phyloP scores from a whole-genome alignment of 371 early-diverging fungal genomes.

The Apophysomyces sp. region DNA sequence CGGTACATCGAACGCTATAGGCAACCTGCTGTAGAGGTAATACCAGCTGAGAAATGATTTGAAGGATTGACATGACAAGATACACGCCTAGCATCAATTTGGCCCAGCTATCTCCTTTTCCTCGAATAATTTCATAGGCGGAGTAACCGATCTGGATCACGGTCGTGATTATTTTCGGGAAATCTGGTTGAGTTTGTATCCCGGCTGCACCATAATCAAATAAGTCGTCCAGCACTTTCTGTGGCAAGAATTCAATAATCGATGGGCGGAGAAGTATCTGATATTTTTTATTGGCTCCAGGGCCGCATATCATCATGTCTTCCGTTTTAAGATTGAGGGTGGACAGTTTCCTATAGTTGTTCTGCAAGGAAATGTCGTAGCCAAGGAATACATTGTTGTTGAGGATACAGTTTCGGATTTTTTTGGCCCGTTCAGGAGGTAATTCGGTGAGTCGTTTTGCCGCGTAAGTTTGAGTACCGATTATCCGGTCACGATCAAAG shows the following conservation, averaged over 20 bases:
- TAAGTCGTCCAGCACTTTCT: background rate
- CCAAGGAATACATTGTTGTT: background rate
- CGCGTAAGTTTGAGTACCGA: background rate
- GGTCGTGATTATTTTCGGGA: background rate
- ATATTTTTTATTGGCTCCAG: background rate
- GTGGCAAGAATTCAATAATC: background rate
- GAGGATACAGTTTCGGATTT: background rate
- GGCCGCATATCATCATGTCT: background rate
- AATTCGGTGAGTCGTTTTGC: background rate
- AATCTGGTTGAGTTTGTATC: background rate
- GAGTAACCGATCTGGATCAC: background rate
- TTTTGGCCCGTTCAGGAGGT: background rate
- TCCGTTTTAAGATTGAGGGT: background rate
- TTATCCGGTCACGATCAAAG: background rate
- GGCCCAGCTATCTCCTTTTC: background rate
- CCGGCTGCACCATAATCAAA: background rate
- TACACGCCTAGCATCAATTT: background rate
- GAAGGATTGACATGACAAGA: background rate
- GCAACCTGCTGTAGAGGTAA: background rate
- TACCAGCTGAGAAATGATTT: background rate
- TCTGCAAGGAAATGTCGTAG: background rate
- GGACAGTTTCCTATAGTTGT: background rate
- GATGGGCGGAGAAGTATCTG: background rate
- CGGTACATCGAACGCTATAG: background rate
- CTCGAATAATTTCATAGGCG: background rate